Evolutionary conservation across 2,329 filamentous ascomycete species (phyloP).

Genomic region (Tolypocladium capitatum): DNA sequence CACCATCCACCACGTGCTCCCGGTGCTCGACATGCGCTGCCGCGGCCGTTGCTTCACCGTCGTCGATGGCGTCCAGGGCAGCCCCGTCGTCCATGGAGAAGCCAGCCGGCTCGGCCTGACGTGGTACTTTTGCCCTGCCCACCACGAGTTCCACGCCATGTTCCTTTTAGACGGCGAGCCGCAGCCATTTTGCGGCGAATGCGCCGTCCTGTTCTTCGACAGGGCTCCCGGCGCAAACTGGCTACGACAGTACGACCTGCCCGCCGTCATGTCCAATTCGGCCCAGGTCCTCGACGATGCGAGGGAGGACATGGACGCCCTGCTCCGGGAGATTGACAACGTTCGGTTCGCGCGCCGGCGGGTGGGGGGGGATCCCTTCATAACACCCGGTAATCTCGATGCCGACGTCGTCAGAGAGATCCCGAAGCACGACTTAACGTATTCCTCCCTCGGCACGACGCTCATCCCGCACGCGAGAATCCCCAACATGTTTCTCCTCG

Average conservation of each 20-base stretch:
- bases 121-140: slow-evolving; percentile 18
- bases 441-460: slow-evolving; percentile 6
- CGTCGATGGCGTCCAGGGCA: neutral
- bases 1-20: neutral
- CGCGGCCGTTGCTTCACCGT: slow-evolving; percentile 11
- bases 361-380: neutral
- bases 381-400: neutral
- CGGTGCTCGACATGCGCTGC: slow-evolving; percentile 10
- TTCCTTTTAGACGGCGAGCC: neutral
- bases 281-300: neutral
- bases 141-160: slow-evolving; percentile 15
- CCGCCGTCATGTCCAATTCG: slow-evolving; percentile 1
- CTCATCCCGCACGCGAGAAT: slow-evolving; percentile 11
- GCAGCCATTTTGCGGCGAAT: slow-evolving; percentile 21
- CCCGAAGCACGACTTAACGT: slow-evolving; percentile 12
- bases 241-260: slow-evolving; percentile 9
- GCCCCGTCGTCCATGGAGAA: slow-evolving; percentile 9
- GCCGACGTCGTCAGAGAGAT: slow-evolving; percentile 7
- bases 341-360: neutral
- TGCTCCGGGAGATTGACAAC: slow-evolving; percentile 2
- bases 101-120: slow-evolving; percentile 7
- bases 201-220: slow-evolving; percentile 16
- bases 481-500: slow-evolving; percentile 10
- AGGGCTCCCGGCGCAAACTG: slow-evolving; percentile 6
- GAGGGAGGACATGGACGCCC: neutral